Evolutionary conservation across 2,329 filamentous ascomycete genomes (phyloP).

Genomic region (Colletotrichum tropicale): DNA sequence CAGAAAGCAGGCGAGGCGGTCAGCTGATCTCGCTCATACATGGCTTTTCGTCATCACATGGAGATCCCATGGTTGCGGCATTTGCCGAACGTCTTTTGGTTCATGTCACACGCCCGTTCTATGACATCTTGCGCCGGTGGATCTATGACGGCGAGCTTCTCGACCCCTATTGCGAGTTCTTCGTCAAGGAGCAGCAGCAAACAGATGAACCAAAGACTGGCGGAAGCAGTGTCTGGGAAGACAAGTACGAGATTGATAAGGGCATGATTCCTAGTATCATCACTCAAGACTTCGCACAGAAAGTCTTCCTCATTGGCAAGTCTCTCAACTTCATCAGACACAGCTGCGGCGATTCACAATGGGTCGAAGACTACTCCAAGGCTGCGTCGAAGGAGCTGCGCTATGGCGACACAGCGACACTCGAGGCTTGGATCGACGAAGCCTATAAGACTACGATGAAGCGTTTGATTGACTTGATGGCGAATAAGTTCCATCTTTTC

Average conservation of each 20-base stretch:
- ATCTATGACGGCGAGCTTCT: constrained; percentile 98
- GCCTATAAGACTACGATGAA: constrained; percentile 99
- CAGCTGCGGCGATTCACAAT: constrained; percentile 89
- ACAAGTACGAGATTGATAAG: constrained; percentile 88
- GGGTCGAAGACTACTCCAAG: constrained; percentile 96
- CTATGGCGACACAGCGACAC: constrained; percentile 90
- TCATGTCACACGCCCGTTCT: constrained; percentile 92
- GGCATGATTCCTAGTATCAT: constrained; percentile 93
- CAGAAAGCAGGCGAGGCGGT: constrained; percentile 81
- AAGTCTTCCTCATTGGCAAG: constrained; percentile 97
- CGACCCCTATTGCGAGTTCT: constrained; percentile 96
- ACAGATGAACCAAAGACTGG: constrained; percentile 40
- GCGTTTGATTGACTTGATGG: constrained; percentile 91
- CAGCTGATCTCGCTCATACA: constrained; percentile 94
- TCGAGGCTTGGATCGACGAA: constrained; percentile 93
- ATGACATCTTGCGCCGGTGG: constrained; percentile 94
- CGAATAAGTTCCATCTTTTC: constrained; percentile 91
- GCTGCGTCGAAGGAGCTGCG: constrained; percentile 87
- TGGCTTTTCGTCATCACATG: constrained; percentile 89
- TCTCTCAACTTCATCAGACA: constrained; percentile 98
- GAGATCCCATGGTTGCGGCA: constrained; percentile 90
- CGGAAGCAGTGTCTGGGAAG: constrained; percentile 91
- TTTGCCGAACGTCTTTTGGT: constrained; percentile 89
- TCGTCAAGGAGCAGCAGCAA: constrained; percentile 82
- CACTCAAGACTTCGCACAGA: constrained; percentile 90